Percentiles rank a stretch among this genome's conserved stretches.
Evolutionary conservation across 257 asterid genomes (phyloP).

Genomic region (Nicotiana tabacum): DNA sequence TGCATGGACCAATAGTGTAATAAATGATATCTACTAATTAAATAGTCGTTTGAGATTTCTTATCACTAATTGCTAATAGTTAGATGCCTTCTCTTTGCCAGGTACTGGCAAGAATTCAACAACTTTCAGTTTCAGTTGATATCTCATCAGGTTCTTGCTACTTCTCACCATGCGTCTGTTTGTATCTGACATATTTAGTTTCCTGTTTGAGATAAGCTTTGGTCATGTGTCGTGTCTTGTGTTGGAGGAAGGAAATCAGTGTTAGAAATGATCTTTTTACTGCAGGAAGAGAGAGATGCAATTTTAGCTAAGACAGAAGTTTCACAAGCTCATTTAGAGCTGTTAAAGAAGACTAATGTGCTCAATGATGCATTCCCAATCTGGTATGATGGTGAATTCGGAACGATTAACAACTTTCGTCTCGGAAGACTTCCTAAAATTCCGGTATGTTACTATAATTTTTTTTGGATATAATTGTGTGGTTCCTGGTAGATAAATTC

Average conservation of each 20-base stretch:
- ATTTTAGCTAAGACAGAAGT: slow-evolving; percentile 89
- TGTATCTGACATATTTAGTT: neutral
- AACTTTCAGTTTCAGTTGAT: slow-evolving; percentile 87
- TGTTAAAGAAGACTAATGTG: slow-evolving; percentile 79
- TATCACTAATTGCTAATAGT: neutral
- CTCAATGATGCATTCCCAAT: slow-evolving; percentile 96
- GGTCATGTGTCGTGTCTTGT: neutral
- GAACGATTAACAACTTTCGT: slow-evolving; percentile 94
- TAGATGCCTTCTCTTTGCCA: slow-evolving; percentile 24
- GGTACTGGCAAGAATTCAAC: slow-evolving; percentile 95
- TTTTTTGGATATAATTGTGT: neutral
- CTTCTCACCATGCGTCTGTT: neutral
- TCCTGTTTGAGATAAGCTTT: neutral
- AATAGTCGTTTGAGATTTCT: neutral
- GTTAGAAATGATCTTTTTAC: slow-evolving; percentile 8
- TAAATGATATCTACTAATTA: neutral
- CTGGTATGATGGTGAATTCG: slow-evolving; percentile 90
- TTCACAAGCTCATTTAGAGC: slow-evolving; percentile 94
- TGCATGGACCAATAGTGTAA: neutral
- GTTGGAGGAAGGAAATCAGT: slow-evolving; percentile 5
- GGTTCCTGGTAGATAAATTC: neutral
- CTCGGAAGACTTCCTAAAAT: slow-evolving; percentile 97
- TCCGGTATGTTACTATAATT: slow-evolving; percentile 43
- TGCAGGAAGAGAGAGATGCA: slow-evolving; percentile 93
- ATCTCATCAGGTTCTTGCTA: slow-evolving; percentile 73